Evolutionary conservation across 2,329 filamentous ascomycete species (phyloP).

Genomic region (Parascedosporium putredinis): DNA sequence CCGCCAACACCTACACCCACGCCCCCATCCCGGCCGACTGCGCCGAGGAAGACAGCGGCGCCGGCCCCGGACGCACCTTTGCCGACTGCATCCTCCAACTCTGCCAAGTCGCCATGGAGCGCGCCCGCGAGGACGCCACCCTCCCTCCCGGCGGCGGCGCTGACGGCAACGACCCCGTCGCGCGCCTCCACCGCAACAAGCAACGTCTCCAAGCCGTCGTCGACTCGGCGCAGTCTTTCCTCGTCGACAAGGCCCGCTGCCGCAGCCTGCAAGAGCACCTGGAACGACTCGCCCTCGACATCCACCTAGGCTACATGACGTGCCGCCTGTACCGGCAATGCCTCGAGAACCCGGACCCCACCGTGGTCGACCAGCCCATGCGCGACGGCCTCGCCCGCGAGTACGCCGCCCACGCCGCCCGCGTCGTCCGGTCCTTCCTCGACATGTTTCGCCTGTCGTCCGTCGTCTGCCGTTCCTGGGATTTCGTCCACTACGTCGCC

Average conservation of each 20-base stretch:
- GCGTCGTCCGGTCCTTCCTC: constrained; percentile 3
- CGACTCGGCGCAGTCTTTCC: neutral
- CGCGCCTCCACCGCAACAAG: neutral
- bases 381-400: neutral
- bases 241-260: neutral
- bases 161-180: too few relatives aligned
- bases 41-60: neutral
- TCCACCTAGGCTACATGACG: neutral
- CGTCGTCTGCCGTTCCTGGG: constrained; percentile 1
- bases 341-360: neutral
- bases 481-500: constrained; percentile 4
- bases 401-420: neutral
- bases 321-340: constrained; percentile 1
- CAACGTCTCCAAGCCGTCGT: neutral
- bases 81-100: constrained; percentile 1
- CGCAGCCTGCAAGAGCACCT: constrained; percentile 4
- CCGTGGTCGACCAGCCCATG: neutral
- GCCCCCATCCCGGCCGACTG: neutral
- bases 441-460: constrained; percentile 4
- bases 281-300: neutral
- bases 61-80: neutral
- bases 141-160: neutral
- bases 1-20: neutral
- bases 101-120: neutral
- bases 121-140: neutral